Evolutionary conservation across 495 filamentous ascomycete genomes (phyloP).

Genomic region (Aspergillus haitiensis): DNA sequence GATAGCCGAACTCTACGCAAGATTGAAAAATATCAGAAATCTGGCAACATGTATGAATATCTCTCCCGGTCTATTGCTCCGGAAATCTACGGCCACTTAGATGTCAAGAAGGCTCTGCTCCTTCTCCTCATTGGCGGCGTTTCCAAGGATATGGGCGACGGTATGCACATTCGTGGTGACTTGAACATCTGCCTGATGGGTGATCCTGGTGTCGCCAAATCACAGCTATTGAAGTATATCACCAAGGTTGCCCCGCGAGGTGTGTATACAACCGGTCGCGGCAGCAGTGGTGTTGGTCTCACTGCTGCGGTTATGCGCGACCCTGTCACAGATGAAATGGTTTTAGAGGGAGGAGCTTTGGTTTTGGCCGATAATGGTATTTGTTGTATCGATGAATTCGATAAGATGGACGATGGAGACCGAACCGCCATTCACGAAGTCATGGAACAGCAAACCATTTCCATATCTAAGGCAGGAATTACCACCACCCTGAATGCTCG

Average conservation of each 20-base stretch:
- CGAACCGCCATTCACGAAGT: slow-evolving; percentile 99
- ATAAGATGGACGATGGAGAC: slow-evolving; percentile 98
- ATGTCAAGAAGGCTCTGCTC: slow-evolving; percentile 96
- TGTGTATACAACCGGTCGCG: slow-evolving; percentile 96
- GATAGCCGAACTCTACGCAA: slow-evolving; percentile 74
- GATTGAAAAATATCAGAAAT: slow-evolving; percentile 75
- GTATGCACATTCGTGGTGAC: slow-evolving; percentile 96
- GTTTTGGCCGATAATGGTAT: slow-evolving; percentile 97
- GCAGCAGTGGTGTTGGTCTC: slow-evolving; percentile 93
- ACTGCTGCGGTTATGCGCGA: slow-evolving; percentile 98
- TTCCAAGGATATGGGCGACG: slow-evolving; percentile 95
- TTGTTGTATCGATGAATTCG: slow-evolving; percentile 99
- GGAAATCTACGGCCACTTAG: slow-evolving; percentile 93
- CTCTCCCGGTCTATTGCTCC: slow-evolving; percentile 94
- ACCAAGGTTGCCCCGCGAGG: slow-evolving; percentile 96
- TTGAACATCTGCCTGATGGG: slow-evolving; percentile 99
- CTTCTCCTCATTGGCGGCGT: slow-evolving; percentile 94
- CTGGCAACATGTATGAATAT: slow-evolving; percentile 91
- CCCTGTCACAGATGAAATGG: slow-evolving; percentile 98
- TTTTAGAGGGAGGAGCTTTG: slow-evolving; percentile 92
- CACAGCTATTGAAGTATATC: slow-evolving; percentile 96
- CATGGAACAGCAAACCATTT: slow-evolving; percentile 99
- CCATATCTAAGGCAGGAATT: slow-evolving; percentile 97
- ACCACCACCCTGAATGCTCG: slow-evolving; percentile 93
- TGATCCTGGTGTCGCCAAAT: slow-evolving; percentile 98